phyloP scores from a whole-genome alignment of 192 early-diverging fungal genomes.

The Backusella westeae region DNA sequence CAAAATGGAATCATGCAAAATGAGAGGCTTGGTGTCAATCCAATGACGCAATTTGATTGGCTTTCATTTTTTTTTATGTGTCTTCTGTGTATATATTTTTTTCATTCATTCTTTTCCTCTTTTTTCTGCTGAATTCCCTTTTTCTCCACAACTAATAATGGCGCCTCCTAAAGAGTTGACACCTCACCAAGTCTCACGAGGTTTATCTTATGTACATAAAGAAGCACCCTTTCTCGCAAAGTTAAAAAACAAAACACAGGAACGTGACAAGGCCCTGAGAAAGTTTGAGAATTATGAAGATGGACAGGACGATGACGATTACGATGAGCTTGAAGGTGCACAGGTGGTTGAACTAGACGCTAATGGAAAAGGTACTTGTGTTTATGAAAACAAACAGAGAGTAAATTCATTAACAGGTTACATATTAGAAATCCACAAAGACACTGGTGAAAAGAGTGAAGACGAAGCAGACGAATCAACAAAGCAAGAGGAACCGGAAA shows the following conservation, averaged over 20 bases:
- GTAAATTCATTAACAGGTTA: neutral
- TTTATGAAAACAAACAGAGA: neutral
- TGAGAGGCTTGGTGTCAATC: neutral
- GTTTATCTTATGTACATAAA: slow-evolving; percentile 36
- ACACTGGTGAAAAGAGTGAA: slow-evolving; percentile 9
- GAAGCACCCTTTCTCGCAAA: slow-evolving; percentile 31
- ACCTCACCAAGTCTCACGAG: slow-evolving; percentile 31
- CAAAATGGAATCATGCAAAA: neutral
- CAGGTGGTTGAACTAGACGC: slow-evolving; percentile 33
- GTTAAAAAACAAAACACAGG: slow-evolving; percentile 17
- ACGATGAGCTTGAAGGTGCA: slow-evolving; percentile 35
- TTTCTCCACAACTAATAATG: neutral
- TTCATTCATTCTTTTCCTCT: neutral
- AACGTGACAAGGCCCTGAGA: slow-evolving; percentile 8
- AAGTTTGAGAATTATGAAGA: slow-evolving; percentile 34
- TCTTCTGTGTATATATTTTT: no score
- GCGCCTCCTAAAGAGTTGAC: slow-evolving; percentile 20
- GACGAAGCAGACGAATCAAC: slow-evolving; percentile 4
- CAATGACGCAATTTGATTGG: neutral
- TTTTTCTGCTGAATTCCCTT: neutral
- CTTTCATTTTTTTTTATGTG: neutral
- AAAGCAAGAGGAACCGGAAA: neutral
- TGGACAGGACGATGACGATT: slow-evolving; percentile 34
- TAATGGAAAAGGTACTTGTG: slow-evolving; percentile 19
- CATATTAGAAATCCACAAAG: slow-evolving; percentile 19